Base-by-base conservation (phyloP, 2,329 filamentous ascomycete species). In the Coniochaeta hoffmannii region DNA sequence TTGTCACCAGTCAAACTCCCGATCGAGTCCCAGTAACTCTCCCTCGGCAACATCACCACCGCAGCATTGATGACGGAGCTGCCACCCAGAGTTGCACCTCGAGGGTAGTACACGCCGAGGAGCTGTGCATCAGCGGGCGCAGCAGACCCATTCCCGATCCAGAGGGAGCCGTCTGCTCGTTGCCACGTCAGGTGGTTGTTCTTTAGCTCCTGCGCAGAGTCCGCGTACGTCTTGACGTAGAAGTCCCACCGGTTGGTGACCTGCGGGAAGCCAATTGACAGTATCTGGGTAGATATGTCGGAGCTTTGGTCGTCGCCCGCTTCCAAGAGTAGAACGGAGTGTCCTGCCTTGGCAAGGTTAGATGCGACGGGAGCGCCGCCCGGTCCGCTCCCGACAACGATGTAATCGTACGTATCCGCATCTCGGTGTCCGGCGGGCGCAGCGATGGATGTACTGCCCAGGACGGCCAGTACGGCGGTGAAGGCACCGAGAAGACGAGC, bases 201-300 rank as follows among this genome's bases (percentile, higher is more conserved):
- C 59, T 78, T 69, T 54, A 71, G 69, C 55, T 78, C 74, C 31
- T 75, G 71, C 9, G 67, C 67, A 51, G 77, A 67, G 61, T 83
- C 73, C 7, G 71, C 68, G 61, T 79, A 82, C 65, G 83, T 77
- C 53, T 74, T 73, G 53, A 82, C 79, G 58, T 75, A 85, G 66
- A 78, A 83, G 65, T 81, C 77, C 81, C 79, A 83, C 53, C 71
- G 68, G 64, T 78, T 70, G 11, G 69, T 69, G 38, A 70, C 66
- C 59, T 81, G 75, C 61, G 79, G 72, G 44, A 73, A 76, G 15
- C 73, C 73, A 52, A 72, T 67, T 28, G 71, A 69, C 72, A 77
- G 76, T 5, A 80, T 72, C 15, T 72, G 69, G 55, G 76, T 72
- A 57, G 74, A 70, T 57, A 71, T 62, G 38, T 68, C 63, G 15